Evolutionary conservation across 192 early-diverging fungal genomes (phyloP), one percentile per base, ranked within the genome.

Genomic region (Chytriomyces hyalinus): DNA sequence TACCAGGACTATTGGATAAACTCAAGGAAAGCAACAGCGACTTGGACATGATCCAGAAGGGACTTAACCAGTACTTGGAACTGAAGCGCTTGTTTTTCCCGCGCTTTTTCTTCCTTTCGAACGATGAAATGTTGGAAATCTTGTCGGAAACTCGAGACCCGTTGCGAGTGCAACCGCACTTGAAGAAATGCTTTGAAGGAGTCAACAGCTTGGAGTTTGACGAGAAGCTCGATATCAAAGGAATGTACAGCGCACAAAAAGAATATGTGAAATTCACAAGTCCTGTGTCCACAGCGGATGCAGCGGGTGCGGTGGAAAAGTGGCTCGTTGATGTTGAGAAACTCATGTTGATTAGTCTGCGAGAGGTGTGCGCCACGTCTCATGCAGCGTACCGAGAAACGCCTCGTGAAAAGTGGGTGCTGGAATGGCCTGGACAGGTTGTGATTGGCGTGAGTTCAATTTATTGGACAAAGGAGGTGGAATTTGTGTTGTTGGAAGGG

Each of bases 111-210:
- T 90, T 90, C 76, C 78, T 90, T 48, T 90, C 88, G 46, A 90
- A 90, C 76, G 88, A 90, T 73, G 88, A 90, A 82, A 90, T 90
- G 87, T 72, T 90, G 13, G 88, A 90, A 67, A 90, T 90, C 53
- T 67, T 90, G 49, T 89, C 88, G 1, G 88, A 90, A 67, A 90
- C 88, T 0, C 69, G 88, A 20, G 88, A 90, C 78, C 88, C 88
- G 2, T 73, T 78, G 61, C 82, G 88, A 45, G 88, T 90, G 17
- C 88, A 90, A 69, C 88, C 88, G n/a, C 88, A 90, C 65, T 75
- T 90, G 6, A 90, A 90, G 65, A 90, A 90, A 71, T 90, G 88
- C 71, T 90, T 90, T 62, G 88, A 90, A 80, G 88, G 88, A 36
- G 79, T 90, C 77, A 87, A 88, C 76, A 87, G 84, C 71, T 79